Conservation (phyloP, 129 eudicot genomes). For the Apium graveolens region DNA sequence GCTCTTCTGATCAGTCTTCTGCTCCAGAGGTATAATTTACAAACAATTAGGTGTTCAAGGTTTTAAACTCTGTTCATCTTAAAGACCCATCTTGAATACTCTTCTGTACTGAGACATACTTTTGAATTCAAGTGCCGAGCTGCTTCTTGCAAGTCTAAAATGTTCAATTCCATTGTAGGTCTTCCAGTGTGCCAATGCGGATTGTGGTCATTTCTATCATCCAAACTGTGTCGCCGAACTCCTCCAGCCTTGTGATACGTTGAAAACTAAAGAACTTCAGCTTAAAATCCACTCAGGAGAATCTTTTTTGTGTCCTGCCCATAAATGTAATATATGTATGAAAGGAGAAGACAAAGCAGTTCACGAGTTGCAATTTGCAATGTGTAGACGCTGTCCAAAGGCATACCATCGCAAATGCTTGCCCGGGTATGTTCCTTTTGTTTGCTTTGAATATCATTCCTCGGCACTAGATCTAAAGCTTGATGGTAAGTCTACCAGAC, state of each 20-base stretch:
- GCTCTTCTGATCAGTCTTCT: constrained; percentile 67
- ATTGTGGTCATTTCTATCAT: constrained; percentile 82
- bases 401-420: constrained; percentile 84
- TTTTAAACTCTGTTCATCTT: background rate
- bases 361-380: constrained; percentile 57
- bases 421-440: constrained; percentile 39
- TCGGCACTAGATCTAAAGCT: background rate
- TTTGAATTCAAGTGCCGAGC: background rate
- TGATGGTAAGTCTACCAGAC: background rate
- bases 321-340: constrained; percentile 51
- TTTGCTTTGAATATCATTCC: background rate
- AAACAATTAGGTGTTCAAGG: background rate
- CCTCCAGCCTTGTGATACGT: constrained; percentile 35
- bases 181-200: constrained; percentile 76
- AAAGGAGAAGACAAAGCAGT: constrained; percentile 47
- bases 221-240: constrained; percentile 50
- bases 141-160: background rate
- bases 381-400: constrained; percentile 86
- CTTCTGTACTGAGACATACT: background rate
- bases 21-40: constrained; percentile 47
- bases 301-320: constrained; percentile 70
- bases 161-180: constrained; percentile 34
- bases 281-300: constrained; percentile 54
- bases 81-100: background rate
- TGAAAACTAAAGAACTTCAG: constrained; percentile 33